Base-by-base conservation (phyloP, 805 yeast species). In the Candida germanica region DNA sequence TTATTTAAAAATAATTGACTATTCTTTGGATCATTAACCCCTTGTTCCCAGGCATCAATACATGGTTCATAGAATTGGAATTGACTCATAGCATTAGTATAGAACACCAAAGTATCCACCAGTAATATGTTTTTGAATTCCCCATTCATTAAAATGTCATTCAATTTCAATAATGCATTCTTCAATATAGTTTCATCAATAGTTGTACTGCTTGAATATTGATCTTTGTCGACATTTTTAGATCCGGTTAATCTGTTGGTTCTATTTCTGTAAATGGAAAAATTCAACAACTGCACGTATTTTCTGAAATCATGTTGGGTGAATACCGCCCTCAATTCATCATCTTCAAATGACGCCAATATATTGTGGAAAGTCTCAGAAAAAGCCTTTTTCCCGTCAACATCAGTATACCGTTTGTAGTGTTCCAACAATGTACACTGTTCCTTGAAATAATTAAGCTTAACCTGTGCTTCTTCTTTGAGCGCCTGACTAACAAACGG, bases 31-130 rank as follows among this genome's bases (percentile, higher is more conserved):
- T 62, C 67, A 47, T 69, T 68, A 44, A 74, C 77, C 20, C 82
- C 82, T 13, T 71, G 59, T 48, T 80, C 83, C 93, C 93, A 84
- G 41, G 81, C 69, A 41, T 73, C 69, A 30, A 83, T 73, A 34
- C 85, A 80, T 56, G 83, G 88, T 35, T 74, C 69, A 30, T 74
- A 70, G 40, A 80, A 66, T 31, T 75, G 71, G 43, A 78, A 69
- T 53, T 81, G 87, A 51, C 44, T 46, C 69, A 67, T 59, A 29
- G 68, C 51, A 33, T 46, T 53, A 41, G 62, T 51, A 22, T 61
- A 49, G 35, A 43, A 47, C 38, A 51, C 51, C 27, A 66, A 42
- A 10, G 50, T 43, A 18, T 48, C 44, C 23, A 47, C 45, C 29
- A 47, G 46, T 21, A 65, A 44, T 9, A 55, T 49, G 11, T 35